Evolutionary conservation across 306 rosid genomes (phyloP), one percentile per base, ranked within the genome.

Genomic region (Heteromeles arbutifolia): DNA sequence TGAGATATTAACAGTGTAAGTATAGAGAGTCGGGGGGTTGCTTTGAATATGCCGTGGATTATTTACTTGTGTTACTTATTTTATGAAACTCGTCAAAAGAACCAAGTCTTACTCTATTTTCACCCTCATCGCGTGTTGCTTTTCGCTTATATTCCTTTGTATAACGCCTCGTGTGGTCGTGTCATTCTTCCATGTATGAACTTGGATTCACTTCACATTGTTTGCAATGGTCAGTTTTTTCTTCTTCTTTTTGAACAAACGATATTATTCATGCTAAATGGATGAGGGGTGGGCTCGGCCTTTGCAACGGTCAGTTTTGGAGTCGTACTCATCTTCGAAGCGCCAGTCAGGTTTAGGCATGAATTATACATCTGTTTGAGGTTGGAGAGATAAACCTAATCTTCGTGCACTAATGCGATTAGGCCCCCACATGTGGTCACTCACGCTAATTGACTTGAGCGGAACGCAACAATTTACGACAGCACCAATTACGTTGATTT

Each of bases 251-350:
- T 37, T 37, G 0, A 37, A 7, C 10, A 37, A 37, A 37, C 41
- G 2, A 37, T 37, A 37, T 37, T 37, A 37, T 37, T 7, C 0
- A 37, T 7, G 7, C 0, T 37, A 37, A 37, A 7, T 1, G 0
- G 0, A 37, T 7, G 10, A 37, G 2, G 2, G 2, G 41, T 7
- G 41, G 2, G 9, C 9, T 6, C 0, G 6, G 9, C 0, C 9
- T 34, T 0, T 6, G 9, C 39, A 39, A 39, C 0, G 44, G 44
- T 41, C 3, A 10, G 1, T 41, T 39, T 39, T 39, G 5, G 43
- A 9, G 43, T 8, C 3, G 43, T 1, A 39, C 43, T 39, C 43
- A 39, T 39, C 43, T 39, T 41, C 3, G 1, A 39, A 39, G 4
- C 43, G 43, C 10, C 43, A 7, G 8, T 37, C 43, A 37, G 12